A percentile compares a stretch with the other conserved stretches of the same genome.
Evolutionary conservation across 352 stramenopile genomes (phyloP).

Genomic region (Discostella stelligera): DNA sequence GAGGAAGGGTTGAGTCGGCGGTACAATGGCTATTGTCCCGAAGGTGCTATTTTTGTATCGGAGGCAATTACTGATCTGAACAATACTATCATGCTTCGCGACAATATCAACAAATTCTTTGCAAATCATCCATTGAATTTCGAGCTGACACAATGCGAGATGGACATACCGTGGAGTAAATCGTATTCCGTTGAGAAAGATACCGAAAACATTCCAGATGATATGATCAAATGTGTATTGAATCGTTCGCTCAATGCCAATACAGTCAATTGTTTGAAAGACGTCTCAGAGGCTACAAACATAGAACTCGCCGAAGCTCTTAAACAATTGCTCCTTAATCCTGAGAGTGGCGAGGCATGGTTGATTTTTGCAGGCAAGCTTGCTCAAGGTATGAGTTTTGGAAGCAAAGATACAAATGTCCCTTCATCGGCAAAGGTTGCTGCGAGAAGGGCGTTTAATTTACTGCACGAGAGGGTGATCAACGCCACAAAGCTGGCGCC

Average conservation of each 20-base stretch:
- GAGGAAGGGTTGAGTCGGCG: conserved; percentile 23
- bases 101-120: not conserved
- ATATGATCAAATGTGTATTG: conserved; percentile 28
- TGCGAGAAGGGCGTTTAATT: conserved; percentile 28
- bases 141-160: conserved; percentile 26
- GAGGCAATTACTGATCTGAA: conserved; percentile 10
- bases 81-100: not conserved
- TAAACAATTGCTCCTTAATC: conserved; percentile 44
- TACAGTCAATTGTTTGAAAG: not conserved
- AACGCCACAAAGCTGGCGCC: conserved; percentile 41
- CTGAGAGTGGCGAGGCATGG: conserved; percentile 54
- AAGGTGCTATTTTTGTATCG: conserved; percentile 9
- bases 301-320: conserved; percentile 18
- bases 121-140: not conserved
- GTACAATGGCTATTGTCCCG: not conserved
- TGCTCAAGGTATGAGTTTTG: conserved; percentile 9
- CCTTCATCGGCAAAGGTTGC: conserved; percentile 29
- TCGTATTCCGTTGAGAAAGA: not conserved
- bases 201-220: conserved; percentile 20
- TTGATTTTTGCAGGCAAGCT: conserved; percentile 43
- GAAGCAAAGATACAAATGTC: not conserved
- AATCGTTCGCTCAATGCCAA: conserved; percentile 5
- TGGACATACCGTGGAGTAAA: conserved; percentile 9
- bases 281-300: conserved; percentile 3
- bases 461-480: conserved; percentile 39